phyloP scores from a whole-genome alignment of 1,284 basidiomycete genomes.

The Wallemia ichthyophaga region DNA sequence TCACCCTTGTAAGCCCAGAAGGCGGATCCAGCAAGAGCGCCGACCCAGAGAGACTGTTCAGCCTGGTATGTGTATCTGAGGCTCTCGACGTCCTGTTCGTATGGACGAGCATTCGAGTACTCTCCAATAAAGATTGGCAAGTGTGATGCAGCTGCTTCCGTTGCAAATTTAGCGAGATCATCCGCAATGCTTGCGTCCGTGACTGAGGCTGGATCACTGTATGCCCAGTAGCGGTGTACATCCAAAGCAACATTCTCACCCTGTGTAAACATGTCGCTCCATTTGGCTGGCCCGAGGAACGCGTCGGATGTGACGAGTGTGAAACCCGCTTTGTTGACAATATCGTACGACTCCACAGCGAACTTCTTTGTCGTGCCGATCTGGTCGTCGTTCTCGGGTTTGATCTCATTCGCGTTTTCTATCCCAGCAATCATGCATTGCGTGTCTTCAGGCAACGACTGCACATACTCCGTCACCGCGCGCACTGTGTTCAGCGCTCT shows the following conservation, averaged over 20 bases:
- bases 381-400: not conserved
- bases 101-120: not conserved
- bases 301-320: not conserved
- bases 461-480: not conserved
- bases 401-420: conserved; percentile 1
- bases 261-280: not conserved
- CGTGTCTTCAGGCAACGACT: not conserved
- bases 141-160: not conserved
- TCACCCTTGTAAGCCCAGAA: not conserved
- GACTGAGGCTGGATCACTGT: not conserved
- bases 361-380: not conserved
- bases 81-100: not conserved
- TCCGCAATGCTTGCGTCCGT: not conserved
- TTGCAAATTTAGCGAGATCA: not conserved
- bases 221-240: not conserved
- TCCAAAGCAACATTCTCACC: not conserved
- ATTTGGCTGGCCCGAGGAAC: not conserved
- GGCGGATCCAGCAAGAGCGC: not conserved
- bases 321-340: not conserved
- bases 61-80: not conserved
- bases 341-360: not conserved
- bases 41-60: not conserved
- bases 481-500: not conserved
- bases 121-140: not conserved
- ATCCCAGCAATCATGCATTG: not conserved